Evolutionary conservation across 495 filamentous ascomycete genomes (phyloP).

Genomic region (Eremomyces bilateralis): DNA sequence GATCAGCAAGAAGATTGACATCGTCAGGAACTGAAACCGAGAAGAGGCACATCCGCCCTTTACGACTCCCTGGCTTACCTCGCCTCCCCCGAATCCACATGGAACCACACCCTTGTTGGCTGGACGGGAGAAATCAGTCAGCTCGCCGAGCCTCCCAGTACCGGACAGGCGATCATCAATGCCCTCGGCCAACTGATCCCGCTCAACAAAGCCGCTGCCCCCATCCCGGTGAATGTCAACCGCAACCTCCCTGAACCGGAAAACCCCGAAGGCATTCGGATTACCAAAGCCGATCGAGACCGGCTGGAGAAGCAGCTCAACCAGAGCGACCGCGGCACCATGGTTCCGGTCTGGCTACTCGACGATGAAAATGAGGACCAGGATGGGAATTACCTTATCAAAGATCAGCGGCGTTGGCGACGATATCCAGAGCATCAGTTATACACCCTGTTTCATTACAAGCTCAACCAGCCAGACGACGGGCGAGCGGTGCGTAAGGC

Average conservation of each 20-base stretch:
- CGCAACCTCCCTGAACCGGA: slow-evolving; percentile 29
- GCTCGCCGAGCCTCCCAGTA: slow-evolving; percentile 22
- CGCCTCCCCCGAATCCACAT: slow-evolving; percentile 48
- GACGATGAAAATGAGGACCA: slow-evolving; percentile 41
- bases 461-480: slow-evolving; percentile 69
- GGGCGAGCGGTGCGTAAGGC: slow-evolving; percentile 56
- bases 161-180: slow-evolving; percentile 19
- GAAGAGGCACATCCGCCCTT: slow-evolving; percentile 67
- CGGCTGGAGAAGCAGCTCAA: slow-evolving; percentile 46
- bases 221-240: slow-evolving; percentile 43
- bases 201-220: slow-evolving; percentile 43
- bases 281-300: slow-evolving; percentile 40
- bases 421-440: slow-evolving; percentile 75
- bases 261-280: slow-evolving; percentile 39
- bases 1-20: slow-evolving; percentile 1
- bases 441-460: slow-evolving; percentile 84
- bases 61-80: slow-evolving; percentile 76
- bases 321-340: slow-evolving; percentile 43
- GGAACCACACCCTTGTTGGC: slow-evolving; percentile 72
- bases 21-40: slow-evolving; percentile 38
- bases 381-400: slow-evolving; percentile 38
- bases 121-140: slow-evolving; percentile 76
- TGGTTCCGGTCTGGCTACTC: slow-evolving; percentile 66
- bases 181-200: slow-evolving; percentile 14
- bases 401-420: slow-evolving; percentile 63